Evolutionary conservation across 257 asterid species (phyloP), one percentile per base, ranked within the genome.

Genomic region (Solanum corneliomulleri): DNA sequence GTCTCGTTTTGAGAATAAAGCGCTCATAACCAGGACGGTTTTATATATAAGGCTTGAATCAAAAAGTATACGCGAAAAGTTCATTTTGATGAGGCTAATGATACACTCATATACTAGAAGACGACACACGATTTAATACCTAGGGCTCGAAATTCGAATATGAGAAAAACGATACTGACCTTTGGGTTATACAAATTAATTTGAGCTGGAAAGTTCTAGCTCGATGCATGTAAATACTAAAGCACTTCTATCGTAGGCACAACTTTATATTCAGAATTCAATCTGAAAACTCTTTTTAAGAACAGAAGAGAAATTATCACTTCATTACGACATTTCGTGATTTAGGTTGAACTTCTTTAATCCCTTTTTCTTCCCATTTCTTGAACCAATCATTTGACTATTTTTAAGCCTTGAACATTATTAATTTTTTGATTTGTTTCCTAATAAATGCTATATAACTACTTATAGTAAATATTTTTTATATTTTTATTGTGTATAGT

Each of bases 1-100:
- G 6, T 68, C 6, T 27, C 1, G 0, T 27, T 68, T 68, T 68
- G 37, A 68, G 5, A 10, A 25, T 27, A 66, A 27, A 66, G 1
- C 5, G 0, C 11, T 29, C 23, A 27, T 68, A 29, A 6, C 0
- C 9, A 6, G 0, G 4, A 13, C 0, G 1, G 7, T 29, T 27
- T 27, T 3, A 15, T 68, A 68, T 14, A 1, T 29, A 68, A 6
- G 23, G 21, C 20, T 29, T 3, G 3, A 68, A 29, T 3, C 0
- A 15, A 5, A 68, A 68, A 25, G 37, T 68, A 7, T 66, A 11
- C 9, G 9, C 16, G 1, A 62, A 62, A n/a, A 27, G 20, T 13
- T 25, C 20, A 0, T 3, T 66, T 27, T 66, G 2, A 27, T 5
- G 37, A 25, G 66, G n/a, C 27, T 66, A 27, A 66, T 27, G 13